phyloP scores from a whole-genome alignment of 495 filamentous ascomycete species.

The Evernia prunastri region DNA sequence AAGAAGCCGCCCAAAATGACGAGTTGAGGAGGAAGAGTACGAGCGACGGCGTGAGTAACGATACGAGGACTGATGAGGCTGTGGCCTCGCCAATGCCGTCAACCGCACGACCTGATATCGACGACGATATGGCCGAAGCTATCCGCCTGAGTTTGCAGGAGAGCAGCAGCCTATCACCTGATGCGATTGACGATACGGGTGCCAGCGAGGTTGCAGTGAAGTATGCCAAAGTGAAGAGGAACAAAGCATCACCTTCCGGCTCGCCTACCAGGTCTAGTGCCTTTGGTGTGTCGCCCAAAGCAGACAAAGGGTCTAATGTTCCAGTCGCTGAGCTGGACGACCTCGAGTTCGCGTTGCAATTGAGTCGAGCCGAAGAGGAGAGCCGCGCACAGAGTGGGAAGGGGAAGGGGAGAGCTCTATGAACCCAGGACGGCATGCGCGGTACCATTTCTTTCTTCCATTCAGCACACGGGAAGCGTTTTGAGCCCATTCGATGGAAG shows the following conservation, averaged over 20 bases:
- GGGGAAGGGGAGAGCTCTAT: conserved; percentile 35
- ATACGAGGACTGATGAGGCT: conserved; percentile 38
- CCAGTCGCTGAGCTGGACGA: conserved; percentile 57
- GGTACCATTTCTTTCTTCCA: background rate
- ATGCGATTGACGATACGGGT: background rate
- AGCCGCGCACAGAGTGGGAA: conserved; percentile 45
- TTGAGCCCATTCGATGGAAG: background rate
- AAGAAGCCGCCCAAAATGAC: conserved; percentile 64
- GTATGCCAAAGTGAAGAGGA: conserved; percentile 40
- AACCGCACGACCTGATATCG: conserved; percentile 47
- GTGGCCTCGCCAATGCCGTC: conserved; percentile 32
- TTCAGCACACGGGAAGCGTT: background rate
- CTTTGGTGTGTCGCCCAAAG: conserved; percentile 21
- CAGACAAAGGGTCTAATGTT: conserved; percentile 27
- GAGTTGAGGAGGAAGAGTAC: conserved; percentile 52
- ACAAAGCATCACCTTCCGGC: conserved; percentile 26
- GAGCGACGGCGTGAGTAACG: conserved; percentile 43
- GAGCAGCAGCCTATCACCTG: conserved; percentile 13
- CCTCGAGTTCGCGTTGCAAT: conserved; percentile 72
- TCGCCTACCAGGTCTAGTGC: conserved; percentile 23
- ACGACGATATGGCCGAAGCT: conserved; percentile 71
- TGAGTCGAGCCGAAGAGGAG: conserved; percentile 78
- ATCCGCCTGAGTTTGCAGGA: conserved; percentile 72
- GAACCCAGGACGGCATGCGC: background rate
- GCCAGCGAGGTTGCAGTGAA: conserved; percentile 40